Evolutionary conservation across 805 yeast genomes (phyloP).

Genomic region (Ogataea trehalophila): DNA sequence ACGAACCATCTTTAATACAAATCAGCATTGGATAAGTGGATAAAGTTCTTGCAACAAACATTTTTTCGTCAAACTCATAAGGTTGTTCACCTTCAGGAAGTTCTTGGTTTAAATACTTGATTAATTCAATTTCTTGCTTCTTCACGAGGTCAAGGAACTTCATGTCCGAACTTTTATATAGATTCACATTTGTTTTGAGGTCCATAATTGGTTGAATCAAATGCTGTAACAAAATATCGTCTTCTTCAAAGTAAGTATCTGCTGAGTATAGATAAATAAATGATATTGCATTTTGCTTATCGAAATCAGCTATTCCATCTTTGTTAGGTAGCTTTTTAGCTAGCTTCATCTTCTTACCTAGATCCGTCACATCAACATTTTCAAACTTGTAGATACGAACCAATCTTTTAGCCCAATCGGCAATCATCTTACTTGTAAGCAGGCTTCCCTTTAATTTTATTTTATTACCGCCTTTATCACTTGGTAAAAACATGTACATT

Average conservation of each 20-base stretch:
- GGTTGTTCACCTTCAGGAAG: slow-evolving; percentile 3
- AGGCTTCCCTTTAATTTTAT: slow-evolving; percentile 34
- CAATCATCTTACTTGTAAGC: slow-evolving; percentile 24
- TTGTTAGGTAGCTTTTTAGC: slow-evolving; percentile 4
- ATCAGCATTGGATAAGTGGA: slow-evolving; percentile 60
- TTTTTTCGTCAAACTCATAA: slow-evolving; percentile 38
- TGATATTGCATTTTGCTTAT: slow-evolving; percentile 38
- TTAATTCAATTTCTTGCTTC: slow-evolving; percentile 36
- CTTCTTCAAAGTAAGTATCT: slow-evolving; percentile 53
- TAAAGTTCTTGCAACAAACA: slow-evolving; percentile 46
- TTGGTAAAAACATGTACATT: slow-evolving; percentile 43
- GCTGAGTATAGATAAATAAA: slow-evolving; percentile 51
- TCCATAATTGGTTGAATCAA: slow-evolving; percentile 56
- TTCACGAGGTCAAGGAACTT: slow-evolving; percentile 35
- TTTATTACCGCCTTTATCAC: slow-evolving; percentile 43
- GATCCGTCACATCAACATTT: slow-evolving; percentile 19
- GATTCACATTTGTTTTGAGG: slow-evolving; percentile 47
- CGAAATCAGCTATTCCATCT: slow-evolving; percentile 25
- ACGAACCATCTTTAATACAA: slow-evolving; percentile 53
- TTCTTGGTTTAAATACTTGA: slow-evolving; percentile 41
- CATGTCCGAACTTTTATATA: slow-evolving; percentile 48
- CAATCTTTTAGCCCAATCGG: slow-evolving; percentile 45
- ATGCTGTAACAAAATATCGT: slow-evolving; percentile 55
- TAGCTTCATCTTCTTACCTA: slow-evolving; percentile 21
- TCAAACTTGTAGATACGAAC: slow-evolving; percentile 41